Evolutionary conservation across 768 basidiomycete genomes (phyloP), one percentile per base, ranked within the genome.

Genomic region (Suillus paluster): DNA sequence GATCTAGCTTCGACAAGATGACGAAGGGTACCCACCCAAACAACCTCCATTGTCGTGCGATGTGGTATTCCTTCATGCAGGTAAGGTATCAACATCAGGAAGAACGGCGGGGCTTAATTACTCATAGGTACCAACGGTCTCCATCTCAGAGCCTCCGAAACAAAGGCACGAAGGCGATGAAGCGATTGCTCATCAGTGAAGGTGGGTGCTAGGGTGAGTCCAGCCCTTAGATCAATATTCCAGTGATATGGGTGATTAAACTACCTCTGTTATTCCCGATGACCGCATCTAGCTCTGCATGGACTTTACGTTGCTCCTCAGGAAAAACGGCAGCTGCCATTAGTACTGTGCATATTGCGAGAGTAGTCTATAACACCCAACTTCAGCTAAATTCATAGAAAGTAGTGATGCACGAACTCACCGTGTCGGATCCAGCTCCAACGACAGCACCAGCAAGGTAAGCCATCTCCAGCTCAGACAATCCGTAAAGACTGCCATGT

Each of bases 391-490:
- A 25, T 48, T 27, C 4, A 9, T 30, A 3, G 30, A 48, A 27
- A 48, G 46, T 8, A 15, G 25, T 48, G 23, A 48, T 25, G 9
- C 46, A 48, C 15, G 8, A 19, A 25, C 46, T 59, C 41, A 76
- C 78, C 4, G 86, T 88, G 59, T 85, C 86, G 1, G 82, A 80
- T 1, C 85, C 87, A 25, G 86, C 87, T 19, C 81, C 83, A 63
- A 86, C 88, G 71, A 88, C 79, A 39, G 77, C 78, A 0, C 86
- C 87, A 2, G 82, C 83, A 7, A 88, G 78, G 69, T 85, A 89
- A 1, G 86, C 81, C 14, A 81, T 80, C 64, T 88, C 86, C 57
- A 83, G 76, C 46, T 79, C 77, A 4, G 83, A 77, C 3, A 88
- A 76, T 10, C 74, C 77, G 30, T 84, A 79, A 58, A 83, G 80